Evolutionary conservation across 129 eudicot genomes (phyloP), one percentile per base, ranked within the genome.

Genomic region (Apium graveolens): DNA sequence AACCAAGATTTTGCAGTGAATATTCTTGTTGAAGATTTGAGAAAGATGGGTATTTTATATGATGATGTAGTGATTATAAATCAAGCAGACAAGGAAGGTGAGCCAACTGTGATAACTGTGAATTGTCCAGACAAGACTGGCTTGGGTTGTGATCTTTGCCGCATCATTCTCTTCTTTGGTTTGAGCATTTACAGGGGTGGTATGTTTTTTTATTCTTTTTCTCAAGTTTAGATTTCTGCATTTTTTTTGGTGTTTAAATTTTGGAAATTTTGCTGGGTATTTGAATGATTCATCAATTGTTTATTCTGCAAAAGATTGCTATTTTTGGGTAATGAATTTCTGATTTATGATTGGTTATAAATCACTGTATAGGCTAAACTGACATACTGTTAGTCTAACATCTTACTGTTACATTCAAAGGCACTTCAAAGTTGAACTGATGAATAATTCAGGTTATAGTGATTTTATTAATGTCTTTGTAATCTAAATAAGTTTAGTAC

Each of bases 111-210:
- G 17, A 86, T 94, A 21, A 94, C 98, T 3, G 91, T 92, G n/a
- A 91, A 92, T 81, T 95, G 99, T 79, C 99, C 99, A 0, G 99
- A 95, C 76, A 95, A 92, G 79, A 87, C 93, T 78, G 99, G 99
- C 18, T 83, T 95, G 75, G 99, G 97, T 0, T 95, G 94, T 83
- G 99, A 95, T 88, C 94, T 95, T 80, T 95, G 97, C 87, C 91
- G 97, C 62, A 88, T 92, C 81, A 86, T 95, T 10, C 92, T 91
- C 80, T 90, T 86, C 85, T 95, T 92, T 83, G 96, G 96, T 13
- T 84, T 95, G 69, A 83, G 82, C 87, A 88, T 91, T 90, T 88
- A 86, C 79, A 87, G 94, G 77, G 97, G 87, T 73, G 98, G 97
- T 95, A 83, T 75, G 82, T 72, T 0, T 39, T 49, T 70, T 35